Evolutionary conservation across 768 basidiomycete species (phyloP).

Genomic region (Mycena rosella): DNA sequence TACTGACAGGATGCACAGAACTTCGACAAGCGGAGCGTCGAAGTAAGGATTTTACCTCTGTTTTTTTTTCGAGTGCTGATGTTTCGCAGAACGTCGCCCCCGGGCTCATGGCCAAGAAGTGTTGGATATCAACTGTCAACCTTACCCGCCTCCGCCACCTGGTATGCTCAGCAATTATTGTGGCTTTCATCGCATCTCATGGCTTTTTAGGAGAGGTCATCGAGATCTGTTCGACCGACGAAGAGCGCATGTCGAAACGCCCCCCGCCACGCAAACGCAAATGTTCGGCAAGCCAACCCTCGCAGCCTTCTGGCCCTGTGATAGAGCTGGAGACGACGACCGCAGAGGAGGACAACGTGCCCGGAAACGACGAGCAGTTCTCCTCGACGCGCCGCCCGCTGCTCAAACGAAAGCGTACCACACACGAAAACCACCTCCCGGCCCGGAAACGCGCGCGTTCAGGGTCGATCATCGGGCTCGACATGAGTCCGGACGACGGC

Average conservation of each 20-base stretch:
- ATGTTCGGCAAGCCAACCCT: neutral
- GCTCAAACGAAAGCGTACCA: constrained; percentile 1
- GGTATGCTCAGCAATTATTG: neutral
- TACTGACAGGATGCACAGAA: neutral
- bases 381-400: neutral
- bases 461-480: neutral
- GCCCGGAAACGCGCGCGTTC: constrained; percentile 9
- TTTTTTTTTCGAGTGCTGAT: neutral
- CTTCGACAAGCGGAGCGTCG: neutral
- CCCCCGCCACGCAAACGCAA: constrained; percentile 14
- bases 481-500: neutral
- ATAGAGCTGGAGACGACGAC: neutral
- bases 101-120: constrained; percentile 75
- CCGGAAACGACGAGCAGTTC: neutral
- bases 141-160: neutral
- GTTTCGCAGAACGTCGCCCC: constrained; percentile 69
- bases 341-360: neutral
- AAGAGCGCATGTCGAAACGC: constrained; percentile 8
- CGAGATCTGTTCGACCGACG: constrained; percentile 15
- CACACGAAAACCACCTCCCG: neutral
- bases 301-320: neutral
- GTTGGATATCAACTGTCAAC: constrained; percentile 18
- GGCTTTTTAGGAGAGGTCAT: neutral
- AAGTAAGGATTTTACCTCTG: neutral
- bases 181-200: neutral